Evolutionary conservation across 2,329 filamentous ascomycete species (phyloP).

Genomic region (Ophiostoma novo-ulmi): DNA sequence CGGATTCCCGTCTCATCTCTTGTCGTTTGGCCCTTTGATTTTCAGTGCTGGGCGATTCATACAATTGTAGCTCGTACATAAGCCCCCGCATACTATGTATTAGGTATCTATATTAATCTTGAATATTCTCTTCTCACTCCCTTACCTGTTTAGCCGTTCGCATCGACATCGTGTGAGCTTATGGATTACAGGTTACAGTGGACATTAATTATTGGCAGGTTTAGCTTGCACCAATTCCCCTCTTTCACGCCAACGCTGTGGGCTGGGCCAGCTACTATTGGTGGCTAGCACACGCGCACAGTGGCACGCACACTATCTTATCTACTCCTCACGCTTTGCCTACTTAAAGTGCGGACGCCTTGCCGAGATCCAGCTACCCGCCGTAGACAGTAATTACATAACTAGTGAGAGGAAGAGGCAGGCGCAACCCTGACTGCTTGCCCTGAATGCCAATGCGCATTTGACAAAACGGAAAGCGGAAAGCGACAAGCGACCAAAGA

Average conservation of each 20-base stretch:
- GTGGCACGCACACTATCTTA: background rate
- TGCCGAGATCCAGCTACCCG: constrained; percentile 11
- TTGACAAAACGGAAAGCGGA: background rate
- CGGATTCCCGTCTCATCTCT: background rate
- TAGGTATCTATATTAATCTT: background rate
- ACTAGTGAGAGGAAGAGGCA: constrained; percentile 14
- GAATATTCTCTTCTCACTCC: background rate
- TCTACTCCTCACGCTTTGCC: constrained; percentile 21
- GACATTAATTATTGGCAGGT: background rate
- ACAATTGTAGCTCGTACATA: background rate
- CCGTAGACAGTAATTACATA: background rate
- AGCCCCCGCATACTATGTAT: background rate
- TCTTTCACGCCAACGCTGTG: constrained; percentile 6
- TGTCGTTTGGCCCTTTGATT: background rate
- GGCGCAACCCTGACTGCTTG: constrained; percentile 11
- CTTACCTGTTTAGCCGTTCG: background rate
- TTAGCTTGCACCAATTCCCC: background rate
- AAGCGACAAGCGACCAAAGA: background rate
- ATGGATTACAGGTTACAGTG: constrained; percentile 4
- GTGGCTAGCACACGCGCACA: background rate
- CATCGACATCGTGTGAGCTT: background rate
- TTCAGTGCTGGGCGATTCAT: background rate
- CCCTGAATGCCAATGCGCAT: background rate
- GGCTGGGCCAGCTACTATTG: background rate
- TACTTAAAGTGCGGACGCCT: constrained; percentile 12